Evolutionary conservation across 2,329 filamentous ascomycete genomes (phyloP).

Genomic region (Epichloe amarillans): DNA sequence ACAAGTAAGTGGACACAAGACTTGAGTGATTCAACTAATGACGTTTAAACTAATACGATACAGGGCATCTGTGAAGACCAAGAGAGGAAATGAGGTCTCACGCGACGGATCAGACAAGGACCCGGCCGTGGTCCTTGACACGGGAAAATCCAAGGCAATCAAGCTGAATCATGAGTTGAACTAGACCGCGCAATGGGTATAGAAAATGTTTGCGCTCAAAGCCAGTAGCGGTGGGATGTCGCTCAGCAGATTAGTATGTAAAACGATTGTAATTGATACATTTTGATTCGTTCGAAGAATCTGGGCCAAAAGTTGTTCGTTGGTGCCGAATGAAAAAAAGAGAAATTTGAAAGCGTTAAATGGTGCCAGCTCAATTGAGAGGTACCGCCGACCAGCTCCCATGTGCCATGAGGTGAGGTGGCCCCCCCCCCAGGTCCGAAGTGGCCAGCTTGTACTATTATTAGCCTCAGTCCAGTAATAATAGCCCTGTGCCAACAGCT

Average conservation of each 20-base stretch:
- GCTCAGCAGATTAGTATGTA: too few species aligned
- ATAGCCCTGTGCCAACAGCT: not conserved
- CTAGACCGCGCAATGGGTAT: not conserved
- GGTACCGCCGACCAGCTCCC: too few species aligned
- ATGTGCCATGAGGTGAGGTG: too few species aligned
- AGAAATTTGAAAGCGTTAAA: too few species aligned
- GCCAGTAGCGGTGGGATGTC: not conserved
- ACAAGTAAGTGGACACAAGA: conserved; percentile 20
- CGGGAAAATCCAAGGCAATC: conserved; percentile 9
- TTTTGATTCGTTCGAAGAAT: too few species aligned
- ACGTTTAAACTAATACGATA: not conserved
- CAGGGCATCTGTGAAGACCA: conserved; percentile 26
- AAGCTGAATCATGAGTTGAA: conserved; percentile 7
- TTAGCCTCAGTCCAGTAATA: not conserved
- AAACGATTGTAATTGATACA: too few species aligned
- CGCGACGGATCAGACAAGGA: conserved; percentile 27
- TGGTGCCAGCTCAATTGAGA: too few species aligned
- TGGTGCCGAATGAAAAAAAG: too few species aligned
- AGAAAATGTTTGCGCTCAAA: not conserved
- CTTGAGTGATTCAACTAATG: not conserved
- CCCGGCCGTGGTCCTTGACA: conserved; percentile 29
- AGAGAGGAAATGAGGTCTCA: conserved; percentile 26
- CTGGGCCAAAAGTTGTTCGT: too few species aligned
- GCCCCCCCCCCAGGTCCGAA: not conserved
- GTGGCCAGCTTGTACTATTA: conserved; percentile 9